phyloP scores from a whole-genome alignment of 805 yeast species.

The Starmerella cellae region DNA sequence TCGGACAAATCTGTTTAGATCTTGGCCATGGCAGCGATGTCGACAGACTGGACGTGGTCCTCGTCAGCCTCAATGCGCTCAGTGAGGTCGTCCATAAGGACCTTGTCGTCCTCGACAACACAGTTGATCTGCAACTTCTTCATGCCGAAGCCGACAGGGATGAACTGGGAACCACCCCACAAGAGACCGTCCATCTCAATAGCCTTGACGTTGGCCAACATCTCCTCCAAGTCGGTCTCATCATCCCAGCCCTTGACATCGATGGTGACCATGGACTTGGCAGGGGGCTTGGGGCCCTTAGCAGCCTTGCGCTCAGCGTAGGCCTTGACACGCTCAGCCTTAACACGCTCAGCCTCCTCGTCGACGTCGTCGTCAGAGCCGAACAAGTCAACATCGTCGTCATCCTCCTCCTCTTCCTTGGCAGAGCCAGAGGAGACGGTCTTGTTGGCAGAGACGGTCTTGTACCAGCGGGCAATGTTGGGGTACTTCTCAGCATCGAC shows the following conservation, averaged over 20 bases:
- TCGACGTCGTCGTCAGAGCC: slow-evolving; percentile 91
- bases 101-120: slow-evolving; percentile 95
- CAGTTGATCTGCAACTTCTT: slow-evolving; percentile 97
- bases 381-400: slow-evolving; percentile 85
- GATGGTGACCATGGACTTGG: slow-evolving; percentile 90
- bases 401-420: slow-evolving; percentile 67
- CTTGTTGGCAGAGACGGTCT: slow-evolving; percentile 76
- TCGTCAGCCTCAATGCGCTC: slow-evolving; percentile 75
- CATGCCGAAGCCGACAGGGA: slow-evolving; percentile 99
- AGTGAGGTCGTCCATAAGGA: slow-evolving; percentile 75
- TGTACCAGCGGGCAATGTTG: slow-evolving; percentile 94
- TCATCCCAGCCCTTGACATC: slow-evolving; percentile 99
- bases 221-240: slow-evolving; percentile 86
- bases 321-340: slow-evolving; percentile 95
- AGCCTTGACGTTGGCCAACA: slow-evolving; percentile 74
- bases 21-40: slow-evolving; percentile 96
- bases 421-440: slow-evolving; percentile 40
- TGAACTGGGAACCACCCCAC: slow-evolving; percentile 97
- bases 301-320: slow-evolving; percentile 96
- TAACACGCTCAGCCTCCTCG: slow-evolving; percentile 92
- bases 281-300: slow-evolving; percentile 96
- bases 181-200: slow-evolving; percentile 82
- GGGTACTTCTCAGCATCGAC: slow-evolving; percentile 63
- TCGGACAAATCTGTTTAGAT: slow-evolving; percentile 49
- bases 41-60: slow-evolving; percentile 99